These are phyloP conservation scores for Flaveria robusta DNA, from an alignment of 129 eudicot genomes.

Conservation along the genomic window DNA sequence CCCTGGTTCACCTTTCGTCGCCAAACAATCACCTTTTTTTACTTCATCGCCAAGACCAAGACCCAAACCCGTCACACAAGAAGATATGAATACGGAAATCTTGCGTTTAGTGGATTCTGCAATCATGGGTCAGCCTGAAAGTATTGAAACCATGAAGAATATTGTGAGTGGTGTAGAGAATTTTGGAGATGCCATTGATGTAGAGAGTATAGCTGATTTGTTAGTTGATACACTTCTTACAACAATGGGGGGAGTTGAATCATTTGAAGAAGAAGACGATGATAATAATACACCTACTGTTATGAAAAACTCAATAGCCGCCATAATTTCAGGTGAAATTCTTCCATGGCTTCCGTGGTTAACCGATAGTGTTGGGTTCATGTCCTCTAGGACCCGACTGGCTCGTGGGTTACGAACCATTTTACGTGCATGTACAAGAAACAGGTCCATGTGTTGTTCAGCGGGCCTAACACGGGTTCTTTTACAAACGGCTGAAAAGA, in stretches of 20 bases:
- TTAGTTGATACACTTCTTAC: constrained; percentile 93
- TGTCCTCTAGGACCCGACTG: constrained; percentile 93
- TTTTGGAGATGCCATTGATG: constrained; percentile 58
- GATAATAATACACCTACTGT: constrained; percentile 67
- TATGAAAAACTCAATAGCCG: constrained; percentile 91
- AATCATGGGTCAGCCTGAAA: constrained; percentile 88
- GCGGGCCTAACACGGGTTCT: constrained; percentile 83
- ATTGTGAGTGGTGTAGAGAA: constrained; percentile 65
- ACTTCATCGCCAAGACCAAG: constrained; percentile 50
- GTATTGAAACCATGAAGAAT: constrained; percentile 72
- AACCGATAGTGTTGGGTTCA: constrained; percentile 63
- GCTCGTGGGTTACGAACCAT: constrained; percentile 82
- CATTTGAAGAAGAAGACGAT: constrained; percentile 90
- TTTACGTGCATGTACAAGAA: constrained; percentile 85
- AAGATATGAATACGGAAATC: constrained; percentile 75
- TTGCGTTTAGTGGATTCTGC: constrained; percentile 89
- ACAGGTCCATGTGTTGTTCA: constrained; percentile 81
- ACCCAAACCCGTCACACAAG: constrained; percentile 51
- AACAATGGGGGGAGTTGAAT: constrained; percentile 98
- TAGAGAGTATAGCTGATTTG: constrained; percentile 51
- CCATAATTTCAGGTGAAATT: constrained; percentile 76
- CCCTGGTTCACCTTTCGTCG: constrained; percentile 36
- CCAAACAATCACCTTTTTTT: constrained; percentile 44
- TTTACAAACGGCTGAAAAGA: constrained; percentile 73
- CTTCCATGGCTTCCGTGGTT: constrained; percentile 86